Conservation (phyloP, 352 stramenopile species). For the Pseudoperonospora humuli region DNA sequence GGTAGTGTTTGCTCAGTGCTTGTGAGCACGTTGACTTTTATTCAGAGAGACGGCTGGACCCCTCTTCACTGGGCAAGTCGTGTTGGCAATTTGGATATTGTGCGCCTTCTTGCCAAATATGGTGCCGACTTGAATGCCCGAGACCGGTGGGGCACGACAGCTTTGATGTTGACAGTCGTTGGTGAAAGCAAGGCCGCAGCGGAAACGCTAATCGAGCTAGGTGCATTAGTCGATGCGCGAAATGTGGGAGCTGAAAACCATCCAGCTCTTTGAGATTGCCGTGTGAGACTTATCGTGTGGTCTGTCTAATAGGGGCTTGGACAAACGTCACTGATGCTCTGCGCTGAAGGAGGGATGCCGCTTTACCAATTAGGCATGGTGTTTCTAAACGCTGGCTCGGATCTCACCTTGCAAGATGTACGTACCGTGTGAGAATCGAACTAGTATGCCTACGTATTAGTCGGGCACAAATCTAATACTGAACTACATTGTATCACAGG, state of each 20-base stretch:
- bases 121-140: conserved; percentile 65
- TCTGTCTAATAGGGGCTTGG: conserved; percentile 45
- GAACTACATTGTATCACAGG: no score
- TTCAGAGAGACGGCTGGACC: no score
- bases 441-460: no score
- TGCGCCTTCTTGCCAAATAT: conserved; percentile 71
- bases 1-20: no score
- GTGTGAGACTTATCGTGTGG: conserved; percentile 26
- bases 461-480: no score
- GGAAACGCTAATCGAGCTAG: conserved; percentile 61
- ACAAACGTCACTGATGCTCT: conserved; percentile 67
- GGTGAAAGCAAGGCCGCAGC: conserved; percentile 54
- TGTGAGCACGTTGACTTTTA: no score
- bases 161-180: conserved; percentile 71
- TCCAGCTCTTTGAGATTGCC: no score
- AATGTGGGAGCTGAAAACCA: no score
- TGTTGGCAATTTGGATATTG: conserved; percentile 63
- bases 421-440: no score
- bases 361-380: conserved; percentile 69
- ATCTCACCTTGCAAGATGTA: conserved; percentile 59
- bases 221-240: conserved; percentile 51
- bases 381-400: conserved; percentile 56
- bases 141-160: conserved; percentile 69
- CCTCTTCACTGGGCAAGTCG: conserved; percentile 69
- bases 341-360: conserved; percentile 43